Evolutionary conservation across 2,329 filamentous ascomycete species (phyloP), one percentile per base, ranked within the genome.

Genomic region (Periconia sp.): DNA sequence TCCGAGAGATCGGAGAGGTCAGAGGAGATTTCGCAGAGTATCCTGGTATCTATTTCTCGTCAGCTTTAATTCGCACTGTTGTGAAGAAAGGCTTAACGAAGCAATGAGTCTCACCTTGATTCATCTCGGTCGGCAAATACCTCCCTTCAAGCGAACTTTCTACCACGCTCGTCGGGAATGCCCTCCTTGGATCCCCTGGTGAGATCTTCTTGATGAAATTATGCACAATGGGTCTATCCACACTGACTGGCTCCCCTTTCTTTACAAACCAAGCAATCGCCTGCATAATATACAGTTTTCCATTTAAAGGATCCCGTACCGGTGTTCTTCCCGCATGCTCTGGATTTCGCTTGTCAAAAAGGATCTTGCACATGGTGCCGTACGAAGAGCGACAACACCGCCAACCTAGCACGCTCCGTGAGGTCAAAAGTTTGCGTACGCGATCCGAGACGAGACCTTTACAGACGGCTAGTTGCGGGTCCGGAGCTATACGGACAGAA

Each of bases 391-490:
- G 54, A 41, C 65, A 69, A 41, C 68, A 71, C 3, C 68, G 59
- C 66, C 65, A 69, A 1, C 63, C 63, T 1, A 82, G 65, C 1
- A 80, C 75, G 0, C 76, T 63, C 2, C 65, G 61, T 2, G 65
- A 68, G 11, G 69, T 70, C 1, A 71, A 68, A 4, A 78, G 65
- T 34, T 71, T 76, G 29, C 79, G 74, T n/a, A 80, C 65, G 9
- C 78, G 70, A 35, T 82, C 78, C 3, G 74, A 65, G 1, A 82
- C 73, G 2, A 81, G 61, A 0, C 79, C 79, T 46, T 78, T 78
- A 29, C 78, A 78, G 1, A 82, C 78, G 4, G 79, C 78, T 0
- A 82, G 74, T 40, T 81, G 78, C 0, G 79, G 78, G 32, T 82
- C 79, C 7, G 75, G 73, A 2, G 67, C 63, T 12, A 71, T 61